phyloP scores from a whole-genome alignment of 176 grass and related monocot species.

The Oryza meridionalis region DNA sequence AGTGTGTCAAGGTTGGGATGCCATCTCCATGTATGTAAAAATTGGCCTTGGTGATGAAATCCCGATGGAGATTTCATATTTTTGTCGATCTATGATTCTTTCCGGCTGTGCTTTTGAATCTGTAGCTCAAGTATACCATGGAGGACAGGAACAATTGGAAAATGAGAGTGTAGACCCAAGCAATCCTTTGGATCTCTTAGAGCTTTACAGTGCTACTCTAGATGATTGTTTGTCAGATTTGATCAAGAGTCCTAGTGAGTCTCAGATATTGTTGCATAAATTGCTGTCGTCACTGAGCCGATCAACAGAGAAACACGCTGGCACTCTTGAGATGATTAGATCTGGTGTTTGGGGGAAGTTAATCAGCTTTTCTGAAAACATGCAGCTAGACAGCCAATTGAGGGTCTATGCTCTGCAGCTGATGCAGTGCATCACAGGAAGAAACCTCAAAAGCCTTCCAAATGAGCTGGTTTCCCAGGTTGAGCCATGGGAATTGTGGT shows the following conservation, averaged over 20 bases:
- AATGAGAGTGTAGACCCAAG: slow-evolving; percentile 33
- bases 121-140: slow-evolving; percentile 66
- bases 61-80: slow-evolving; percentile 52
- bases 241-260: slow-evolving; percentile 44
- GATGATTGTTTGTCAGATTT: slow-evolving; percentile 58
- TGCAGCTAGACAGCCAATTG: slow-evolving; percentile 63
- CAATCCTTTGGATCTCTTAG: slow-evolving; percentile 59
- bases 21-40: slow-evolving; percentile 67
- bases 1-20: slow-evolving; percentile 80
- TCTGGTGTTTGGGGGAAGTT: slow-evolving; percentile 75
- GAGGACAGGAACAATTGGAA: slow-evolving; percentile 49
- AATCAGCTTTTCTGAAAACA: slow-evolving; percentile 76
- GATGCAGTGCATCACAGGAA: slow-evolving; percentile 89
- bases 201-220: slow-evolving; percentile 62
- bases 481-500: slow-evolving; percentile 92
- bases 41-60: slow-evolving; percentile 55
- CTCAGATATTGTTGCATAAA: slow-evolving; percentile 58
- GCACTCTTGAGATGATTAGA: slow-evolving; percentile 71
- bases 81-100: slow-evolving; percentile 86
- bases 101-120: slow-evolving; percentile 72
- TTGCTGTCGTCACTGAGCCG: slow-evolving; percentile 75
- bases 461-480: slow-evolving; percentile 75
- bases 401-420: slow-evolving; percentile 83
- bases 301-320: slow-evolving; percentile 54
- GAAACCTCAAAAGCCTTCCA: slow-evolving; percentile 80